Evolutionary conservation across 2,329 filamentous ascomycete genomes (phyloP), one percentile per base, ranked within the genome.

Genomic region (Erysiphe pulchra): DNA sequence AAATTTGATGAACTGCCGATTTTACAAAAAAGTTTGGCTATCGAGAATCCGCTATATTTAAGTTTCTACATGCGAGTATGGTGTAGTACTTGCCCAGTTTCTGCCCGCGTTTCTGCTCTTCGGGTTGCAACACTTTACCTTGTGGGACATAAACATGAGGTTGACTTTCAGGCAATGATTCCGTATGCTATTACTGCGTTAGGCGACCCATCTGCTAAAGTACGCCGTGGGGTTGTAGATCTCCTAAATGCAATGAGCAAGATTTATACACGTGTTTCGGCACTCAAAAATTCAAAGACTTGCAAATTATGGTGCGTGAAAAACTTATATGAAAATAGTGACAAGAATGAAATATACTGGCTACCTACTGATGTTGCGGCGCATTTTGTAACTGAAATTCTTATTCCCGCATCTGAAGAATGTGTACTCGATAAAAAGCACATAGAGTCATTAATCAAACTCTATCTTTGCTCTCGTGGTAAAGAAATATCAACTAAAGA

Each of bases 361-460:
- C 65, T 92, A 46, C 60, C 70, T 3, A 56, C 63, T 0, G 69
- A 75, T 20, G 69, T 77, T 46, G 63, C 65, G 2, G 63, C 68
- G 39, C 75, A 72, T 47, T 61, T 92, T 17, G 56, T 90, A 0
- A 68, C 73, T 17, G 66, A 72, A 17, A 67, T 80, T 34, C 61
- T 94, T n/a, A 59, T 83, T 17, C 82, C 82, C 0, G 72, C 70
- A 1, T 62, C 93, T 10, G 86, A 94, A 60, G 90, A 94, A 60
- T 92, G 79, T 55, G 69, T 87, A 3, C 71, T 94, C 52, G 85
- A 95, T 56, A 64, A 73, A 4, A 71, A 70, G 28, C 77, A 90
- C 49, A 67, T 93, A 40, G 64, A 69, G 24, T 71, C 71, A 17
- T 69, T 77, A 2, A 59, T 93, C 5, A 67, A 71, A 48, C 67